Percentiles rank a stretch among this genome's conserved stretches.
These are phyloP conservation scores for Cercospora zeina DNA, from an alignment of 2,329 filamentous ascomycete species.

Conservation along the genomic window DNA sequence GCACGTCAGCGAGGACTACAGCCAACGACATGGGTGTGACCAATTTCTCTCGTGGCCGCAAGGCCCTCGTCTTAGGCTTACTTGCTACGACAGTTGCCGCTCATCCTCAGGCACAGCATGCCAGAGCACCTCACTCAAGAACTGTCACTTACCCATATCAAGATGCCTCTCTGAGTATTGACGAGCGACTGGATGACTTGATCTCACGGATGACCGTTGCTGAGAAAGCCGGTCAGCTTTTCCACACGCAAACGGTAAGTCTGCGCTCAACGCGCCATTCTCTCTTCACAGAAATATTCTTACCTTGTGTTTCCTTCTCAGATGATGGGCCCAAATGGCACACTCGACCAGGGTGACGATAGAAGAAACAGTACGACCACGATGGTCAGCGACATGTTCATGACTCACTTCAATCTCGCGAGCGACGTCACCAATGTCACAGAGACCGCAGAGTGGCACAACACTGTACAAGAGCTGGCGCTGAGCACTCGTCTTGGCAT, in stretches of 20 bases:
- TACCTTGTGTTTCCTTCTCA: not conserved
- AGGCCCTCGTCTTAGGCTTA: slow-evolving; percentile 10
- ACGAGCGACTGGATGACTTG: slow-evolving; percentile 52
- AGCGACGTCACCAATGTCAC: slow-evolving; percentile 47
- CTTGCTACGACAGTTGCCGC: slow-evolving; percentile 6
- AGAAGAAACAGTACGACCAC: slow-evolving; percentile 37
- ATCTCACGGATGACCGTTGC: slow-evolving; percentile 50
- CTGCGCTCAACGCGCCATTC: not conserved
- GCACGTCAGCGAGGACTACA: not conserved
- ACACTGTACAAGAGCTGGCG: slow-evolving; percentile 46
- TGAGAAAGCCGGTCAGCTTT: slow-evolving; percentile 54
- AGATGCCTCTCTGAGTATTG: slow-evolving; percentile 45
- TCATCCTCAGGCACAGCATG: slow-evolving; percentile 7
- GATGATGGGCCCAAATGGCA: slow-evolving; percentile 38
- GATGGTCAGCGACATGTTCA: slow-evolving; percentile 42
- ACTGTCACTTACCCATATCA: slow-evolving; percentile 37
- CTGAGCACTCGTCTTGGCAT: slow-evolving; percentile 52
- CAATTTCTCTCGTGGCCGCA: not conserved
- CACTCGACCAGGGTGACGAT: slow-evolving; percentile 32
- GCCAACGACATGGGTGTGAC: slow-evolving; percentile 11
- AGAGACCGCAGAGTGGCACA: slow-evolving; percentile 45
- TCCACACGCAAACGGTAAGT: slow-evolving; percentile 45
- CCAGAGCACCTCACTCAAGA: not conserved
- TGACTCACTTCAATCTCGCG: slow-evolving; percentile 53
- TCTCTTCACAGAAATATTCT: not conserved